Conservation (phyloP, 805 yeast genomes). For the Pichia membranifaciens region DNA sequence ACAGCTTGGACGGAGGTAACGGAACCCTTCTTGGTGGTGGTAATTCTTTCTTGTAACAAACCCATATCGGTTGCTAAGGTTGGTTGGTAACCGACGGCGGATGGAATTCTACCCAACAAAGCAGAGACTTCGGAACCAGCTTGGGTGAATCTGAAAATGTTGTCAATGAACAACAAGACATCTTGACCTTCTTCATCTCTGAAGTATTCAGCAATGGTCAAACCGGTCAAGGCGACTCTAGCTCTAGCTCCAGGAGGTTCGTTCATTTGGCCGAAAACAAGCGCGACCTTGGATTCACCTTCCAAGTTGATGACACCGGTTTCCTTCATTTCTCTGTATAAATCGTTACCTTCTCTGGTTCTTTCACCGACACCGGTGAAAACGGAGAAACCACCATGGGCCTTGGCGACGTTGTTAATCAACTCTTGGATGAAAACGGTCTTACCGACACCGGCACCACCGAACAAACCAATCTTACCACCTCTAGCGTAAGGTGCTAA, state of each 20-base stretch:
- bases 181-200: constrained; percentile 99
- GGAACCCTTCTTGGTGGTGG: constrained; percentile 99
- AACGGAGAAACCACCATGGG: constrained; percentile 99
- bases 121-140: constrained; percentile 99
- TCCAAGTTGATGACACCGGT: constrained; percentile 99
- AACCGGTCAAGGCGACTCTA: constrained; percentile 98
- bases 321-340: constrained; percentile 99
- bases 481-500: constrained; percentile 99
- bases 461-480: constrained; percentile 99
- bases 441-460: constrained; percentile 99
- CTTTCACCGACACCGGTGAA: constrained; percentile 99
- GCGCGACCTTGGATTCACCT: constrained; percentile 99
- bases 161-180: constrained; percentile 98
- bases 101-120: constrained; percentile 99
- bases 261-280: constrained; percentile 99
- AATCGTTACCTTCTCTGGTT: constrained; percentile 99
- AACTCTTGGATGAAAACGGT: constrained; percentile 99
- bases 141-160: constrained; percentile 99
- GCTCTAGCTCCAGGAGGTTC: constrained; percentile 99
- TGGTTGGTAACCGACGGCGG: constrained; percentile 99
- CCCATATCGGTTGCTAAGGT: constrained; percentile 99
- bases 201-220: constrained; percentile 99
- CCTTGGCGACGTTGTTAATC: constrained; percentile 99
- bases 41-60: constrained; percentile 98
- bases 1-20: constrained; percentile 99